Evolutionary conservation across 164 flowering plant species (phyloP).

Genomic region (Umbellularia californica): DNA sequence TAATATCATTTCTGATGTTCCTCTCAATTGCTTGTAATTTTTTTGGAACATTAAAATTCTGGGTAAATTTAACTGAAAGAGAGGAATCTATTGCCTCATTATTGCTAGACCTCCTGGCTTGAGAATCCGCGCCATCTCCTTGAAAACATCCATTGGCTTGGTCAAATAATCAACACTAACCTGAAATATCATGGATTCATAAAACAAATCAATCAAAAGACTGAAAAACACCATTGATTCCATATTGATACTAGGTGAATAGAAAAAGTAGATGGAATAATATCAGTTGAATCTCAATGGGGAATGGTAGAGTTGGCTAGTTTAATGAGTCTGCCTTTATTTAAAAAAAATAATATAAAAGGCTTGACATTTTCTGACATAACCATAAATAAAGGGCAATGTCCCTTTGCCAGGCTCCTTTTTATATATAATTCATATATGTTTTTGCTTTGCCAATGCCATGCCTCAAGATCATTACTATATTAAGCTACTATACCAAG

Average conservation of each 20-base stretch:
- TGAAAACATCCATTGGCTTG: conserved; percentile 82
- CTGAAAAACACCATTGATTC: neutral
- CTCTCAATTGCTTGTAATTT: neutral
- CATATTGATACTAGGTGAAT: neutral
- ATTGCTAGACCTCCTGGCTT: conserved; percentile 91
- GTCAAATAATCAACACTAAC: conserved; percentile 91
- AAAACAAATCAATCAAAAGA: neutral
- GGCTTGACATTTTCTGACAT: neutral
- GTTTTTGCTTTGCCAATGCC: neutral
- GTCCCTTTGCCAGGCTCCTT: neutral
- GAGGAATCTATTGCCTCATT: conserved; percentile 42
- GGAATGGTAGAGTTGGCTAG: neutral
- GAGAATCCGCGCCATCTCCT: conserved; percentile 80
- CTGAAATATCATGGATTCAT: conserved; percentile 32
- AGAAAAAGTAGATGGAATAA: neutral
- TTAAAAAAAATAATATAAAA: too few relatives aligned
- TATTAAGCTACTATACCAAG: neutral
- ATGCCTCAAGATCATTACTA: neutral
- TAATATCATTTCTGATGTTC: neutral
- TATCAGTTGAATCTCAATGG: neutral
- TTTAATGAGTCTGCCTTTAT: neutral
- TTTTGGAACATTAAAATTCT: neutral
- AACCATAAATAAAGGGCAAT: neutral
- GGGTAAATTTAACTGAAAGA: neutral
- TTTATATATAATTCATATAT: neutral